Evolutionary conservation across 441 rosid species (phyloP), one percentile per base, ranked within the genome.

Genomic region (Pelargonium citronellum): DNA sequence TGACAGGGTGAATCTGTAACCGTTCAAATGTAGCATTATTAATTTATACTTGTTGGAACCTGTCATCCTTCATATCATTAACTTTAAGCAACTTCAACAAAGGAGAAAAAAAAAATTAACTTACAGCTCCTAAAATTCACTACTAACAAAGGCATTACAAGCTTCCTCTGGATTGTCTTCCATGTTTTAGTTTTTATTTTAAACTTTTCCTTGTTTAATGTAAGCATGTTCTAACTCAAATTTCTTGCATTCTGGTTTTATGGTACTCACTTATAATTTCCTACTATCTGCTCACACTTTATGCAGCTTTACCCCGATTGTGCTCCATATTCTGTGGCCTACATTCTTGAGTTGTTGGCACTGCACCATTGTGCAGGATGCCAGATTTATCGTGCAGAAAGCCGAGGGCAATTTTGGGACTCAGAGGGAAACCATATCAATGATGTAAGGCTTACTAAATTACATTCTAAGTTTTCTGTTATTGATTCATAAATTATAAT

Each of bases 281-380:
- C 41, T 71, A 1, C n/a, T 4, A 13, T 49, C 57, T 49, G 57
- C n/a, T 49, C 16, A 17, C 17, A n/a, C 65, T 64, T 64, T 66
- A 61, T 79, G 88, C 87, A 92, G 98, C 98, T 95, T 71, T 86
- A 86, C 71, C 97, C 97, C 10, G 97, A 90, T 67, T 89, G 95
- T 69, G 94, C 99, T 65, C 99, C 99, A 17, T 83, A 78, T 76
- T 95, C 97, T 12, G 94, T 89, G 71, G 78, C 82, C 77, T 90
- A 90, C 83, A 76, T 95, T 71, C 96, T 91, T 16, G 90, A 86
- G 84, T 71, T 90, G 86, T 71, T 92, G 77, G 30, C 82, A 8
- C 73, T 83, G 76, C 90, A 81, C 75, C 96, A 89, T 78, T 95
- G 98, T 77, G 87, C 91, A 19, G 98, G 98, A 82, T 95, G 99